phyloP scores from a whole-genome alignment of 2,329 filamentous ascomycete species.

The Leptographium procerum region DNA sequence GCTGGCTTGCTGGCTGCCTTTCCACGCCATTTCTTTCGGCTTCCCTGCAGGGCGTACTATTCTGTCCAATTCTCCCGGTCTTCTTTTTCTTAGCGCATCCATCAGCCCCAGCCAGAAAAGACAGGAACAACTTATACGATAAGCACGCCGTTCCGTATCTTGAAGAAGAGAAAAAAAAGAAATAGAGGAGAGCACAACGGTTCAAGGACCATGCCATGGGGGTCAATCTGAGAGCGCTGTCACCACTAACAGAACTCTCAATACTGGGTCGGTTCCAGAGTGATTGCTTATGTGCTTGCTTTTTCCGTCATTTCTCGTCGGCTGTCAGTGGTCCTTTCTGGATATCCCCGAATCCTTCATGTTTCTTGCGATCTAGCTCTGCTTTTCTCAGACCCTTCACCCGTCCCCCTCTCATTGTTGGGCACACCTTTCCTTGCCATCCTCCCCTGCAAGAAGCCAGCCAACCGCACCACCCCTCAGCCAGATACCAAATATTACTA shows the following conservation, averaged over 20 bases:
- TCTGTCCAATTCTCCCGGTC: background rate
- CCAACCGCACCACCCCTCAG: background rate
- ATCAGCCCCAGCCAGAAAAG: background rate
- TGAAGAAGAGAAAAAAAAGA: background rate
- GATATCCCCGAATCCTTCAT: background rate
- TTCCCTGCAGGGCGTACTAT: background rate
- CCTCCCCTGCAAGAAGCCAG: background rate
- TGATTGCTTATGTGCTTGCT: background rate
- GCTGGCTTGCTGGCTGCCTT: background rate
- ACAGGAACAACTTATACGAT: background rate
- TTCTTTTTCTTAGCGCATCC: background rate
- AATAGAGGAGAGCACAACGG: background rate
- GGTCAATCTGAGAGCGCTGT: background rate
- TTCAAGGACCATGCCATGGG: background rate
- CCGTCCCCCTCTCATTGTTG: background rate
- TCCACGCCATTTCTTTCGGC: background rate
- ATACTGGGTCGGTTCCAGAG: background rate
- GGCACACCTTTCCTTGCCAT: background rate
- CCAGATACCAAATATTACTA: background rate
- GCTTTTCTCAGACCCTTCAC: background rate
- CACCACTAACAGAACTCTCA: background rate
- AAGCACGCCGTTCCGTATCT: background rate
- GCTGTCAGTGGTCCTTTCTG: background rate
- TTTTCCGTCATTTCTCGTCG: background rate
- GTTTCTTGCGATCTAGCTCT: background rate